Conservation (phyloP, 805 yeast species). For the Komagataella populi region DNA sequence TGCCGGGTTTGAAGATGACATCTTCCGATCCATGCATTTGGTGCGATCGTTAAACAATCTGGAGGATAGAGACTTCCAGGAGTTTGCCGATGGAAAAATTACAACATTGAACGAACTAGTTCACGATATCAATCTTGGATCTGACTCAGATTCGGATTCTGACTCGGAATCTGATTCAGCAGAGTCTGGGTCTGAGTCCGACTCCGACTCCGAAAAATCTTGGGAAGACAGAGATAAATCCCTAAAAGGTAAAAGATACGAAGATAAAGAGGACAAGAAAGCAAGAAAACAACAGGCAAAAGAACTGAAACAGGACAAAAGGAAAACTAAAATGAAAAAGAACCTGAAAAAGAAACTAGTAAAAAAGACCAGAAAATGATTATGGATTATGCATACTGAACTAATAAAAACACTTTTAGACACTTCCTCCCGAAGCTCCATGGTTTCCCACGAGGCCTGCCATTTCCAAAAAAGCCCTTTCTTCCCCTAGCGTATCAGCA, state of each 20-base stretch:
- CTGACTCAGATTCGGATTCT: slow-evolving; percentile 10
- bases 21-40: slow-evolving; percentile 70
- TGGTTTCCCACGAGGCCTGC: slow-evolving; percentile 47
- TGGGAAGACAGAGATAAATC: slow-evolving; percentile 28
- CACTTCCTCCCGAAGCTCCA: slow-evolving; percentile 31
- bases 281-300: slow-evolving; percentile 65
- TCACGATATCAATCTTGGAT: slow-evolving; percentile 16
- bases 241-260: slow-evolving; percentile 60
- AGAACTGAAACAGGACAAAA: slow-evolving; percentile 63
- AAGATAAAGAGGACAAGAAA: slow-evolving; percentile 69
- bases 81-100: slow-evolving; percentile 67
- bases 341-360: slow-evolving; percentile 67
- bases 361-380: slow-evolving; percentile 23
- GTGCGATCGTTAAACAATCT: slow-evolving; percentile 71
- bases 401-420: slow-evolving; percentile 11
- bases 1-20: slow-evolving; percentile 64
- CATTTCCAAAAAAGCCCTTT: slow-evolving; percentile 75
- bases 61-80: slow-evolving; percentile 81
- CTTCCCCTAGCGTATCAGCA: slow-evolving; percentile 57
- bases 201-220: slow-evolving; percentile 10
- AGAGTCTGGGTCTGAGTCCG: slow-evolving; percentile 18
- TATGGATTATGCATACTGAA: background rate
- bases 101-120: slow-evolving; percentile 60
- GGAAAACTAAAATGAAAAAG: slow-evolving; percentile 74
- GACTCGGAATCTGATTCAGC: slow-evolving; percentile 16